Evolutionary conservation across 2,329 filamentous ascomycete species (phyloP), one percentile per base, ranked within the genome.

Genomic region (Coniochaeta sp.): DNA sequence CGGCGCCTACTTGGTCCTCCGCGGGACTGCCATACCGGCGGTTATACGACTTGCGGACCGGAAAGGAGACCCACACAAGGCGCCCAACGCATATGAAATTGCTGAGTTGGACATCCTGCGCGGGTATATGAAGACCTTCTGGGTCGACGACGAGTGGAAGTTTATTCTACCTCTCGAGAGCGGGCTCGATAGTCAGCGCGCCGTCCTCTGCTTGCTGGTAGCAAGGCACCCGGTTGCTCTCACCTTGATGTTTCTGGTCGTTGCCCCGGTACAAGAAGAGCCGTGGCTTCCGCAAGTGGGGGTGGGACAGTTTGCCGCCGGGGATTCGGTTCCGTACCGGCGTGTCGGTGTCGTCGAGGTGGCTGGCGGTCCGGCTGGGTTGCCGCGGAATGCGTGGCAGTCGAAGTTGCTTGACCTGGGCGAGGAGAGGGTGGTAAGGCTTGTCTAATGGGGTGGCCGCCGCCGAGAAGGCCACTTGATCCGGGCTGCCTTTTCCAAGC

Each of bases 91-190:
- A 9, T 42, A 8, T 10, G 10, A 22, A 8, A 22, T 42, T 26
- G 18, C 22, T 5, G 14, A 52, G 50, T 16, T 57, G 48, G 55
- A 55, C 38, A 18, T 57, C 9, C 4, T 57, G 26, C 42, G 50
- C 3, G 51, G 52, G 1, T 31, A 54, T 30, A 3, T 54, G 48
- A 50, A 49, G 31, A 57, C 55, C 45, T 33, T 55, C 38, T 26
- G 38, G 38, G 38, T 42, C 16, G 38, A 42, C 16, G 8, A 26
- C 53, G 30, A 51, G 45, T n/a, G 31, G 31, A 14, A 10, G 31
- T 27, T 35, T 28, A 8, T 22, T 56, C 27, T n/a, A 52, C 10
- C 18, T 53, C 2, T 50, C 45, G 1, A 51, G 14, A 14, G 30
- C 30, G 30, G 9, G 30, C 14, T 14, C 30, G 9, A 24, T 6